A percentile compares a stretch with the other conserved stretches of the same genome.
phyloP scores from a whole-genome alignment of 495 filamentous ascomycete species.

The Aspergillus funiculosus region DNA sequence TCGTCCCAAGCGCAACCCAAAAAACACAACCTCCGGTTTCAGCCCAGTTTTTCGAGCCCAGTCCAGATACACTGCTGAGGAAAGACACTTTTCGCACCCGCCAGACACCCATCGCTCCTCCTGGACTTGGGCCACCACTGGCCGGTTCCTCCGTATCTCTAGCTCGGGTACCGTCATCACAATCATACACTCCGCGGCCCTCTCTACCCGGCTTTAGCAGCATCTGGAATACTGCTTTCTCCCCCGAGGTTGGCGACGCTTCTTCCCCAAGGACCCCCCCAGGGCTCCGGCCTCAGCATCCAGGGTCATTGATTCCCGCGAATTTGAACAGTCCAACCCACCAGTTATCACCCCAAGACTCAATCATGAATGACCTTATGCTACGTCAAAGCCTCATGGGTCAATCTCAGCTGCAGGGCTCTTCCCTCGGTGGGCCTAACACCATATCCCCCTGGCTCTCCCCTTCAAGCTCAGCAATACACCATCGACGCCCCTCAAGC shows the following conservation, averaged over 20 bases:
- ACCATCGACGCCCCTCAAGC: conserved; percentile 16
- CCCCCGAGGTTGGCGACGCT: conserved; percentile 25
- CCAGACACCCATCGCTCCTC: conserved; percentile 32
- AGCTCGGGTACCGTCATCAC: conserved; percentile 23
- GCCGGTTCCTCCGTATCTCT: conserved; percentile 21
- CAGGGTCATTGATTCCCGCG: conserved; percentile 15
- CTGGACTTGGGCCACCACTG: conserved; percentile 33
- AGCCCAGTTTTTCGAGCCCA: conserved; percentile 21
- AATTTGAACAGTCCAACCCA: conserved; percentile 18
- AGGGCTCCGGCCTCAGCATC: conserved; percentile 29
- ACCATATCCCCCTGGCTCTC: conserved; percentile 28
- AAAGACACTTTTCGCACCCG: conserved; percentile 23
- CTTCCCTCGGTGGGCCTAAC: conserved; percentile 17
- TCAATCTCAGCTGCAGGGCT: conserved; percentile 25
- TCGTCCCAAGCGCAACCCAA: conserved; percentile 19
- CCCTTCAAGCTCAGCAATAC: conserved; percentile 19
- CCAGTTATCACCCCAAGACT: conserved; percentile 26
- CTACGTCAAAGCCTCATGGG: conserved; percentile 27
- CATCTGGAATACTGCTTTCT: conserved; percentile 44
- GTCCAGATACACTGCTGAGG: conserved; percentile 20
- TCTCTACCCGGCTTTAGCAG: conserved; percentile 37
- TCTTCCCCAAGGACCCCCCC: conserved; percentile 33
- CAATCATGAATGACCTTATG: conserved; percentile 26
- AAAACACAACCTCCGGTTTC: conserved; percentile 14
- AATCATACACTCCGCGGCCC: conserved; percentile 33